These are phyloP conservation scores for Apiospora rasikravindrae DNA, from an alignment of 2,329 filamentous ascomycete genomes.

Conservation along the genomic window DNA sequence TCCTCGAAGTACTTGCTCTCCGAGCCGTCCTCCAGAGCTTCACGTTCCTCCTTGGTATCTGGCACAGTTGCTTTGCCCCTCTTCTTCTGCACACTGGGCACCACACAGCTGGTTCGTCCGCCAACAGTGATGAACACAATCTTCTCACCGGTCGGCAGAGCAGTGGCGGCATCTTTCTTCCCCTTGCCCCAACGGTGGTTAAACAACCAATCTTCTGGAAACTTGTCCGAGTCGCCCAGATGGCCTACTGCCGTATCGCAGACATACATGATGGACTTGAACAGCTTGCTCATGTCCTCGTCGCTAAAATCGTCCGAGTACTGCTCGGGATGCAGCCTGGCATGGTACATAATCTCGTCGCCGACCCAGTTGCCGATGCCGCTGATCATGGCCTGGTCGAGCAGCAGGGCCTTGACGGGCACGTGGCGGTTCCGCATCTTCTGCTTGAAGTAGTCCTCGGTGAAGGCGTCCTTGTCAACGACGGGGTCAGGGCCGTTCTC, in stretches of 20 bases:
- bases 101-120: constrained; percentile 87
- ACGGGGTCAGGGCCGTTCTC: constrained; percentile 96
- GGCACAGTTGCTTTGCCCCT: constrained; percentile 46
- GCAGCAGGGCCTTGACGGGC: constrained; percentile 84
- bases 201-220: constrained; percentile 89
- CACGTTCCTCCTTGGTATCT: constrained; percentile 47
- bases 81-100: constrained; percentile 87
- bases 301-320: constrained; percentile 83
- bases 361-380: constrained; percentile 98
- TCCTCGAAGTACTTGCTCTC: constrained; percentile 34
- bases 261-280: constrained; percentile 76
- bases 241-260: constrained; percentile 80
- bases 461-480: constrained; percentile 77
- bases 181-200: constrained; percentile 89
- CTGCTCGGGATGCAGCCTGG: constrained; percentile 88
- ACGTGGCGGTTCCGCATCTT: constrained; percentile 79
- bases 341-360: constrained; percentile 91
- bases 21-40: constrained; percentile 20
- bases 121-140: constrained; percentile 88
- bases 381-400: constrained; percentile 87
- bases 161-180: constrained; percentile 70
- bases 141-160: constrained; percentile 82
- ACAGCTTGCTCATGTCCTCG: constrained; percentile 72
- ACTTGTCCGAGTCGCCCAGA: constrained; percentile 81
- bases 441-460: constrained; percentile 72